Percentiles rank a stretch among this genome's conserved stretches.
Conservation (phyloP, 2,329 filamentous ascomycete species). For the Pseudogymnoascus destructans region DNA sequence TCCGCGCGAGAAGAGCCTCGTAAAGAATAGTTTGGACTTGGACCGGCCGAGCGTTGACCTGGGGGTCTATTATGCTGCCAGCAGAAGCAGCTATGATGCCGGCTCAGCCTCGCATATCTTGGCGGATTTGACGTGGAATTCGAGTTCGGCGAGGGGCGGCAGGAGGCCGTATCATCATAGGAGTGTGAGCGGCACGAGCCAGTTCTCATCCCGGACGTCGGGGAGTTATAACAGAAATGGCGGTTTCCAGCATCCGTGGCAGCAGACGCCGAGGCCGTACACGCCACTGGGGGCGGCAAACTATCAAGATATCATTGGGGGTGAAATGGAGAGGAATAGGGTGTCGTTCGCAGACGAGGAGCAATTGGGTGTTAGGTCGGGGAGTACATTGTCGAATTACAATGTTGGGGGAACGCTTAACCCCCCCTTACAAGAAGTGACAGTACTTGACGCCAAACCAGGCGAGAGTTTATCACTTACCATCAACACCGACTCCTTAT, state of each 20-base stretch:
- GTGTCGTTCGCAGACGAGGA: background rate
- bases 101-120: background rate
- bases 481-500: background rate
- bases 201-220: background rate
- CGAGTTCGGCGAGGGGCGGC: background rate
- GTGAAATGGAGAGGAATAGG: background rate
- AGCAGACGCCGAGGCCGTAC: conserved; percentile 44
- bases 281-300: conserved; percentile 32
- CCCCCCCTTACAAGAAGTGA: background rate
- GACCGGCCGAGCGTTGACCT: background rate
- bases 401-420: conserved; percentile 1
- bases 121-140: conserved; percentile 4
- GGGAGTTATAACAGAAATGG: conserved; percentile 10
- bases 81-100: background rate
- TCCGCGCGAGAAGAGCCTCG: background rate
- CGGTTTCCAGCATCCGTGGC: conserved; percentile 45
- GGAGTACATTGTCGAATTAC: background rate
- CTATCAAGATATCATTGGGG: background rate
- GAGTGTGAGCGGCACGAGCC: conserved; percentile 3
- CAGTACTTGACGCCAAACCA: conserved; percentile 6
- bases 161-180: conserved; percentile 1
- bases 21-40: background rate
- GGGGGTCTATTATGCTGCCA: background rate
- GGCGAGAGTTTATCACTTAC: conserved; percentile 5
- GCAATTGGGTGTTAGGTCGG: background rate